Evolutionary conservation across 768 basidiomycete species (phyloP).

Genomic region (Infundibulicybe gibba): DNA sequence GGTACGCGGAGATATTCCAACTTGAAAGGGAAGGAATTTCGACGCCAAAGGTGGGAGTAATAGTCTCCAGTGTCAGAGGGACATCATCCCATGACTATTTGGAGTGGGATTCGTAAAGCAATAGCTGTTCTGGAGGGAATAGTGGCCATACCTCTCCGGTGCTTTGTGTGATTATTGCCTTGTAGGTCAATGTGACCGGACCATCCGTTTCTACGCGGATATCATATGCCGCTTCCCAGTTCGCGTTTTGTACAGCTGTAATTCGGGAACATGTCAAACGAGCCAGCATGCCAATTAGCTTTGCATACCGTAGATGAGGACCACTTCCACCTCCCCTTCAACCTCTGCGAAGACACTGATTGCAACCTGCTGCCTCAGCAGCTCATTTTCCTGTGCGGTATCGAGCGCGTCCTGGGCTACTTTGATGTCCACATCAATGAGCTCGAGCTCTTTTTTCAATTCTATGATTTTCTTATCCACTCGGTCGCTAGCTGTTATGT

Average conservation of each 20-base stretch:
- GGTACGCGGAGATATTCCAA: constrained; percentile 1
- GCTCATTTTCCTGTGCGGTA: constrained; percentile 6
- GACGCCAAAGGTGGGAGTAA: constrained; percentile 16
- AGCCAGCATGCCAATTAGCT: not conserved
- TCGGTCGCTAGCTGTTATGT: constrained; percentile 10
- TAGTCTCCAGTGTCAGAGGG: constrained; percentile 16
- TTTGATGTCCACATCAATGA: constrained; percentile 9
- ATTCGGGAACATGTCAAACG: not conserved
- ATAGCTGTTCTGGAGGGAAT: too few relatives aligned
- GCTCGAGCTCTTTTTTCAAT: constrained; percentile 10
- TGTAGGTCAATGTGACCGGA: constrained; percentile 5
- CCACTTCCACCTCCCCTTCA: constrained; percentile 15
- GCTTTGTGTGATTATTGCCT: constrained; percentile 7
- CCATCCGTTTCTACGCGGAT: constrained; percentile 5
- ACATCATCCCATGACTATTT: constrained; percentile 17
- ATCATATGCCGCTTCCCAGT: constrained; percentile 8
- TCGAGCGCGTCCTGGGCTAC: not conserved
- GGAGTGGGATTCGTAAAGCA: too few relatives aligned
- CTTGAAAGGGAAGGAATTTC: constrained; percentile 8
- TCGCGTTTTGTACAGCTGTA: constrained; percentile 3
- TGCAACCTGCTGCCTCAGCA: constrained; percentile 9
- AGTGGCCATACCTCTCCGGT: constrained; percentile 6
- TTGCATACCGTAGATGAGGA: constrained; percentile 14
- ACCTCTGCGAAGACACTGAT: constrained; percentile 16
- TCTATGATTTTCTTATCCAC: constrained; percentile 9